These are phyloP conservation scores for Kluyveromyces marxianus DNA, from an alignment of 1,139 yeast species.

Conservation along the genomic window DNA sequence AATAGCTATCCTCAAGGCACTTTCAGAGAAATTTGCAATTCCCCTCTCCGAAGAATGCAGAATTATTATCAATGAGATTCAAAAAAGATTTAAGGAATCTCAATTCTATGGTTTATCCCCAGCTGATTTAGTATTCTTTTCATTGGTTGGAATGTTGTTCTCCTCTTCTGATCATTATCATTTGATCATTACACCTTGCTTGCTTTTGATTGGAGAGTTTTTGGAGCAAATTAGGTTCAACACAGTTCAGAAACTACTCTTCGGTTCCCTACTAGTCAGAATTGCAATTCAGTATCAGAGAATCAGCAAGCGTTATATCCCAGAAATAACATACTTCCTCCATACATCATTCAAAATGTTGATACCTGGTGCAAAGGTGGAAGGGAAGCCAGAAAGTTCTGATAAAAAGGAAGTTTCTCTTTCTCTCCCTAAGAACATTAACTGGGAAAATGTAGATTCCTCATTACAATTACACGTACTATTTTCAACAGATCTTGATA, in stretches of 20 bases:
- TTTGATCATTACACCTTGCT: slow-evolving; percentile 78
- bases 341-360: slow-evolving; percentile 45
- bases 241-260: slow-evolving; percentile 34
- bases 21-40: slow-evolving; percentile 62
- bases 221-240: slow-evolving; percentile 44
- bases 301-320: slow-evolving; percentile 69
- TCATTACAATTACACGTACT: slow-evolving; percentile 19
- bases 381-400: slow-evolving; percentile 12
- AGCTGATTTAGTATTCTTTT: slow-evolving; percentile 57
- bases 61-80: slow-evolving; percentile 41
- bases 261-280: slow-evolving; percentile 59
- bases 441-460: slow-evolving; percentile 11
- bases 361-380: slow-evolving; percentile 29
- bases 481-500: slow-evolving; percentile 16
- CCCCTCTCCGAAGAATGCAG: slow-evolving; percentile 53
- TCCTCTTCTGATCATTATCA: slow-evolving; percentile 97
- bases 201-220: slow-evolving; percentile 64
- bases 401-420: slow-evolving; percentile 22
- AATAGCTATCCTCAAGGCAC: slow-evolving; percentile 44
- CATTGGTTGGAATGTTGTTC: slow-evolving; percentile 66
- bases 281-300: slow-evolving; percentile 66
- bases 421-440: slow-evolving; percentile 14
- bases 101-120: slow-evolving; percentile 19
- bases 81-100: slow-evolving; percentile 36
- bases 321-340: slow-evolving; percentile 63